Evolutionary conservation across 768 basidiomycete genomes (phyloP).

Genomic region (Mycena olivaceomarginata): DNA sequence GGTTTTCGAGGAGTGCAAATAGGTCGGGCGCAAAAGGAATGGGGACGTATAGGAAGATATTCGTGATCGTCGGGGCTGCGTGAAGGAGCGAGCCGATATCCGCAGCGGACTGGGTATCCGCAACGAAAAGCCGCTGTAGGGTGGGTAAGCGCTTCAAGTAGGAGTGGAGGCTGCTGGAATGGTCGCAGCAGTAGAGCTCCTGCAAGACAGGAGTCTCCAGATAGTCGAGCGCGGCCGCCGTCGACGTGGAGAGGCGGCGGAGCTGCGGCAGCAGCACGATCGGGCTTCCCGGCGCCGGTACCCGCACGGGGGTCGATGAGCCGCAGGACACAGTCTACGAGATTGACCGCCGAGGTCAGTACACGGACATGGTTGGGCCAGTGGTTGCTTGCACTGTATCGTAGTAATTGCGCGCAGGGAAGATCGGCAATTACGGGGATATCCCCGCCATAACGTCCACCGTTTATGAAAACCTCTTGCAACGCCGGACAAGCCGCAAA

Average conservation of each 20-base stretch:
- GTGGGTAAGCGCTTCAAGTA: background rate
- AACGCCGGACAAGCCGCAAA: constrained; percentile 4
- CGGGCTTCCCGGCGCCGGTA: background rate
- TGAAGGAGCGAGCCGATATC: constrained; percentile 12
- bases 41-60: constrained; percentile 4
- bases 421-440: background rate
- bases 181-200: constrained; percentile 10
- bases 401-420: constrained; percentile 6
- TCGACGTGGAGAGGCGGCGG: constrained; percentile 23
- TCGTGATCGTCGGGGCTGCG: constrained; percentile 19
- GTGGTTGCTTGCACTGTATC: background rate
- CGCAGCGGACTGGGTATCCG: background rate
- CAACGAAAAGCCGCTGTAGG: constrained; percentile 18
- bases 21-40: background rate
- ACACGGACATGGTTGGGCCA: background rate
- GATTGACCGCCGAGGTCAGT: constrained; percentile 11
- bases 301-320: background rate
- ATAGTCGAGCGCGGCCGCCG: background rate
- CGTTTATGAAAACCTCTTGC: constrained; percentile 10
- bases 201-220: constrained; percentile 8
- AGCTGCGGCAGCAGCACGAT: constrained; percentile 9
- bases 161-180: background rate
- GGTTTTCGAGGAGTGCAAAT: constrained; percentile 4
- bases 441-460: background rate
- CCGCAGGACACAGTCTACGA: constrained; percentile 19